phyloP scores from a whole-genome alignment of 805 yeast species.

The Zygoascus flipseniorum region DNA sequence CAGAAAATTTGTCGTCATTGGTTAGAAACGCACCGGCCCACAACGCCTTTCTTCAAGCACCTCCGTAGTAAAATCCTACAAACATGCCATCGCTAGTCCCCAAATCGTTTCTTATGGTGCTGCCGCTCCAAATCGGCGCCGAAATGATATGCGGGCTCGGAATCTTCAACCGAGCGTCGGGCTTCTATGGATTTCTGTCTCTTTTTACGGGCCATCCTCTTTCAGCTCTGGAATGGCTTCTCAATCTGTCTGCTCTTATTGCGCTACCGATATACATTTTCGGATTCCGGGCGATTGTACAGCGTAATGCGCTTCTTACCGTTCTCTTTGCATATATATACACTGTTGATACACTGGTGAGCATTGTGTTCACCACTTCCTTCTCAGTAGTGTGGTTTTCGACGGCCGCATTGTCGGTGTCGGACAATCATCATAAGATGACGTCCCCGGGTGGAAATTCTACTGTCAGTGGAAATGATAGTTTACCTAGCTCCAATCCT shows the following conservation, averaged over 20 bases:
- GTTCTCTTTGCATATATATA: slow-evolving; percentile 59
- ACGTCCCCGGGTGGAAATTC: slow-evolving; percentile 1
- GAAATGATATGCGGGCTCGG: slow-evolving; percentile 71
- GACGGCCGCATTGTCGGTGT: neutral
- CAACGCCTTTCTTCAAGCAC: neutral
- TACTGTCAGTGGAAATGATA: neutral
- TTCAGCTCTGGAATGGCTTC: slow-evolving; percentile 72
- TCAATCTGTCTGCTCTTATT: slow-evolving; percentile 56
- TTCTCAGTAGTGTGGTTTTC: slow-evolving; percentile 70
- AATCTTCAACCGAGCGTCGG: slow-evolving; percentile 80
- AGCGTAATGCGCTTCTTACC: slow-evolving; percentile 50
- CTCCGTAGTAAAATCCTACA: neutral
- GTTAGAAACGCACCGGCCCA: neutral
- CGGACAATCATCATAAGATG: neutral
- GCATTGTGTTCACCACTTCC: slow-evolving; percentile 61
- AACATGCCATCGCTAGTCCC: slow-evolving; percentile 20
- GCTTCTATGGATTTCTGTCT: slow-evolving; percentile 78
- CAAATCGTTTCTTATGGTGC: slow-evolving; percentile 53
- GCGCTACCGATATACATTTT: slow-evolving; percentile 56
- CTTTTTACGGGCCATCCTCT: slow-evolving; percentile 81
- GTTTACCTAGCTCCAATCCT: neutral
- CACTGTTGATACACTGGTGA: slow-evolving; percentile 56
- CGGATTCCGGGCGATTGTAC: slow-evolving; percentile 44
- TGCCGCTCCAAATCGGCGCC: slow-evolving; percentile 83
- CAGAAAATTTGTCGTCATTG: neutral